Evolutionary conservation across 2,329 filamentous ascomycete species (phyloP), one percentile per base, ranked within the genome.

Genomic region (Aquanectria penicillioides): DNA sequence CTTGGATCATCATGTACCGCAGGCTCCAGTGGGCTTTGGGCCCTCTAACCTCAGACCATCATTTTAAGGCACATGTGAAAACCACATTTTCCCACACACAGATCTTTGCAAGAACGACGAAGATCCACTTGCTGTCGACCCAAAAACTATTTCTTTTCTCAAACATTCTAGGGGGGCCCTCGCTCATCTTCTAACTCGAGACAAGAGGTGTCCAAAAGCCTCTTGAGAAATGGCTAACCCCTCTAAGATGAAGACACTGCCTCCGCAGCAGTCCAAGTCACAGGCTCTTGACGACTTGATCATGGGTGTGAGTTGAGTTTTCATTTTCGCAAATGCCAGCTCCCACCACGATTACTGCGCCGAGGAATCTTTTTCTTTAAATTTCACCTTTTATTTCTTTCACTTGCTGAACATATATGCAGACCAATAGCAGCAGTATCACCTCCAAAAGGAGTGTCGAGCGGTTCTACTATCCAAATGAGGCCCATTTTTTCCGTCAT

Each of bases 391-490:
- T n/a, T n/a, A n/a, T n/a, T n/a, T n/a, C n/a, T n/a, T n/a, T n/a
- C n/a, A n/a, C n/a, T 64, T 28, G 61, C 62, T 61, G 26, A 57
- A 36, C 17, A 22, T 48, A 18, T 12, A 20, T 28, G 20, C 28
- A 91, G 86, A 97, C 93, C 57, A 97, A 97, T 74, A 94, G 89
- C 73, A 94, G 91, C 76, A 96, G 92, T 71, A 97, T 97, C 66
- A 89, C 94, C 13, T 97, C 93, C 12, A 97, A 97, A 74, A 83
- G 93, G 66, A 95, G 93, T 69, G 94, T 97, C n/a, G 93, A 97
- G 72, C 89, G 89, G 67, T 80, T 97, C 12, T 97, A 97, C 75
- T 89, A 91, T 71, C 83, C 89, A 13, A 69, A 86, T 61, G 88
- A 96, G 69, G 86, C 90, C 23, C 91, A 96, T 73, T 97, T 92